Base-by-base conservation (phyloP, 1,139 yeast genomes). In the Kodamaea arcana region DNA sequence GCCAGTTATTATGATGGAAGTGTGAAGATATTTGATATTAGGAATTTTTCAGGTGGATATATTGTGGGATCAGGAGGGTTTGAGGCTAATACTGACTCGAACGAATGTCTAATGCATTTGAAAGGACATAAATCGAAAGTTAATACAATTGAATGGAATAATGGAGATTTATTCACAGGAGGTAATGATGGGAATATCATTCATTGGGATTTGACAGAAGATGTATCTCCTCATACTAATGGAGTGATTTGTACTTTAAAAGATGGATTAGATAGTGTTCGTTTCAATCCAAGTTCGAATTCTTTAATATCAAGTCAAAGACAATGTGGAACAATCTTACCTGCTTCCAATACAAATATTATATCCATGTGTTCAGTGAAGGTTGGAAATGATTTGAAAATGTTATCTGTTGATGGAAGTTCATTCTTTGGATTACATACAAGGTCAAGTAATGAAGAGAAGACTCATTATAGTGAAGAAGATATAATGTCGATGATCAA, bases 1-100 rank as follows among this genome's bases (percentile, higher is more conserved):
- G 76, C 88, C 2, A 77, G 82, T 5, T 84, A 79, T 47, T 65
- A 68, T 31, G 80, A 78, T 46, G 76, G 77, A 3, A 60, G 74
- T 1, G 72, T 82, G 30, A 65, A 81, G 46, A 62, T 85, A 29
- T 85, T 94, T 94, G 95, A 85, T 58, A 74, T 83, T 30, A 68
- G 95, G 41, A 73, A 69, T 47, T n/a, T n/a, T n/a, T n/a, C n/a
- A n/a, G n/a, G n/a, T n/a, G n/a, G n/a, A n/a, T n/a, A n/a, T n/a
- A n/a, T n/a, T n/a, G n/a, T n/a, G n/a, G n/a, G n/a, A n/a, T n/a
- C n/a, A n/a, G 24, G n/a, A n/a, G n/a, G n/a, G n/a, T n/a, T n/a
- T n/a, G n/a, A n/a, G n/a, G n/a, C n/a, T n/a, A n/a, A n/a, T n/a
- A n/a, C n/a, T n/a, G n/a, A n/a, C n/a, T 31, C 27, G 27, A 67